Evolutionary conservation across 305 asterid species (phyloP), one percentile per base, ranked within the genome.

Genomic region (Fraxinus nigra): DNA sequence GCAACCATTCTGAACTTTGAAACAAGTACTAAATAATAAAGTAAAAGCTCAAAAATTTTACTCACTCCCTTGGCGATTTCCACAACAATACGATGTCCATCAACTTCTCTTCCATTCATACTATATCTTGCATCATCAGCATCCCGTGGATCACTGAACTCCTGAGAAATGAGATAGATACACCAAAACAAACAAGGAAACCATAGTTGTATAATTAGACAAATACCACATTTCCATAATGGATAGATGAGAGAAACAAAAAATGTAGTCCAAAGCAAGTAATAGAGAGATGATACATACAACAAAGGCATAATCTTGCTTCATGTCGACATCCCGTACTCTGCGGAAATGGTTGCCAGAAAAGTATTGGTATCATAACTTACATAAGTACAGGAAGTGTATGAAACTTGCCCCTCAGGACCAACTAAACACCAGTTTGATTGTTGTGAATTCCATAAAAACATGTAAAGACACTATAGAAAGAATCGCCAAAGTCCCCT

Each of bases 281-380:
- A 51, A 33, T 34, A 77, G 18, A 30, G 59, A 72, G 79, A 40
- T 43, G 34, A 76, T 20, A 56, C 88, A 78, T 88, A 90, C 92
- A 89, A 90, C 91, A 37, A 90, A 90, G 70, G 92, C 91, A 84
- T 88, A 90, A 77, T 90, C 92, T 40, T 89, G 91, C 92, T 90
- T 90, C 92, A 90, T 90, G 82, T 90, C 92, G 86, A 90, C 92
- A 85, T 90, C 91, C 54, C 91, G 91, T 86, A 90, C 90, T 90
- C 93, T 88, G 93, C 87, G 92, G 79, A 90, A 90, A 90, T 85
- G 90, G 92, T 87, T 89, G 89, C 90, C 91, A 89, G 89, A 89
- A 89, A 89, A 89, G 87, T 88, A 88, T 87, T 88, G 93, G 89
- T 87, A 90, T 90, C 90, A 87, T 81, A 82, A 86, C 91, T 84